These are phyloP conservation scores for Phialophora chinensis DNA, from an alignment of 2,329 filamentous ascomycete genomes.

Conservation along the genomic window DNA sequence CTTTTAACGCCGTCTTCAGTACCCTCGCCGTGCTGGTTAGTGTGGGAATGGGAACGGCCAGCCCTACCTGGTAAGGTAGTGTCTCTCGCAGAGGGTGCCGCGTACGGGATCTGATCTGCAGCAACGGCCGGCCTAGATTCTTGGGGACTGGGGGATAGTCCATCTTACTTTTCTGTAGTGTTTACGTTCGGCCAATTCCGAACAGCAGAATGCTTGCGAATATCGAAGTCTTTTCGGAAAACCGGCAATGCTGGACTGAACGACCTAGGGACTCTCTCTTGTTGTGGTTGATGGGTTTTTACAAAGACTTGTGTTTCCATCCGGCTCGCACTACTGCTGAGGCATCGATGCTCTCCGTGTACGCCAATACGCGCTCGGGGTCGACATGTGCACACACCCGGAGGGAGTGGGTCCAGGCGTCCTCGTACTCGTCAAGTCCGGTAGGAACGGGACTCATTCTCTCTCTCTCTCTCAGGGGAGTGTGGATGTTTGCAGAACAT, in stretches of 20 bases:
- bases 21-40: no score
- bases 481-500: constrained; percentile 22
- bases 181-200: no score
- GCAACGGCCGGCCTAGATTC: no score
- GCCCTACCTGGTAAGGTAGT: no score
- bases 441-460: neutral
- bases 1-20: no score
- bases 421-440: neutral
- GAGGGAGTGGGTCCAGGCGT: neutral
- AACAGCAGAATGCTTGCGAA: neutral
- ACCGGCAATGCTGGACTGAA: neutral
- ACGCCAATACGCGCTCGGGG: no score
- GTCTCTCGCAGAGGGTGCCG: no score
- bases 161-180: no score
- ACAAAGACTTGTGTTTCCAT: neutral
- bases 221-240: neutral
- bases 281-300: neutral
- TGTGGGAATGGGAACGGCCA: no score
- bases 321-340: neutral
- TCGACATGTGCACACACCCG: neutral
- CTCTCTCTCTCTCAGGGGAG: neutral
- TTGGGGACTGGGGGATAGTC: no score
- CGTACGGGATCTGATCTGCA: no score
- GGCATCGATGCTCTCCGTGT: neutral
- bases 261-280: no score